Percentiles rank a stretch among this genome's conserved stretches.
Evolutionary conservation across 1,139 yeast species (phyloP).

Genomic region (Zhuliangozyma parablackwelliae): DNA sequence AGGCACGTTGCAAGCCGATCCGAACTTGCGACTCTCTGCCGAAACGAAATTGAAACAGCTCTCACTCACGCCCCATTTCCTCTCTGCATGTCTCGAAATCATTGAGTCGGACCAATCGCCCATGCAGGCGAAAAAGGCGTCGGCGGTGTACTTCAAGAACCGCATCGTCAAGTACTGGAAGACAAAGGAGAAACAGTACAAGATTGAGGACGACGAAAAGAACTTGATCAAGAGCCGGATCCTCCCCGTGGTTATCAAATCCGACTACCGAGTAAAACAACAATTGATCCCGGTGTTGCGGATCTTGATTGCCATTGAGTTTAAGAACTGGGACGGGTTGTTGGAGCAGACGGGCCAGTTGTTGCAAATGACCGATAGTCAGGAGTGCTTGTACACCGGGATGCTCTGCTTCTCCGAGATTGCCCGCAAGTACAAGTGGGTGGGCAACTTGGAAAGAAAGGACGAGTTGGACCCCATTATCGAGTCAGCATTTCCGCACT

Average conservation of each 20-base stretch:
- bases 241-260: slow-evolving; percentile 36
- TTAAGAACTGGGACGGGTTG: slow-evolving; percentile 63
- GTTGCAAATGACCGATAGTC: slow-evolving; percentile 32
- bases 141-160: slow-evolving; percentile 86
- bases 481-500: slow-evolving; percentile 60
- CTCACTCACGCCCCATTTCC: slow-evolving; percentile 62
- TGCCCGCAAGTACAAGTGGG: slow-evolving; percentile 75
- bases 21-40: slow-evolving; percentile 58
- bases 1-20: slow-evolving; percentile 74
- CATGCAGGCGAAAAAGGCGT: slow-evolving; percentile 63
- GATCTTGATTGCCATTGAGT: slow-evolving; percentile 63
- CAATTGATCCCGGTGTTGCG: slow-evolving; percentile 72
- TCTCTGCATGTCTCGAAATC: slow-evolving; percentile 80
- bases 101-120: slow-evolving; percentile 43
- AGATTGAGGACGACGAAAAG: slow-evolving; percentile 65
- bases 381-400: slow-evolving; percentile 69
- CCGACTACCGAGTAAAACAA: slow-evolving; percentile 47
- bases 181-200: slow-evolving; percentile 12
- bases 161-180: slow-evolving; percentile 65
- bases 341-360: slow-evolving; percentile 57
- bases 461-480: slow-evolving; percentile 57
- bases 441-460: slow-evolving; percentile 54
- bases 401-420: slow-evolving; percentile 72
- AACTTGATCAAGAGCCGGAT: slow-evolving; percentile 64
- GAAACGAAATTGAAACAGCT: slow-evolving; percentile 62